Base-by-base conservation (phyloP, 2,329 filamentous ascomycete genomes). In the Coniochaeta sp. region DNA sequence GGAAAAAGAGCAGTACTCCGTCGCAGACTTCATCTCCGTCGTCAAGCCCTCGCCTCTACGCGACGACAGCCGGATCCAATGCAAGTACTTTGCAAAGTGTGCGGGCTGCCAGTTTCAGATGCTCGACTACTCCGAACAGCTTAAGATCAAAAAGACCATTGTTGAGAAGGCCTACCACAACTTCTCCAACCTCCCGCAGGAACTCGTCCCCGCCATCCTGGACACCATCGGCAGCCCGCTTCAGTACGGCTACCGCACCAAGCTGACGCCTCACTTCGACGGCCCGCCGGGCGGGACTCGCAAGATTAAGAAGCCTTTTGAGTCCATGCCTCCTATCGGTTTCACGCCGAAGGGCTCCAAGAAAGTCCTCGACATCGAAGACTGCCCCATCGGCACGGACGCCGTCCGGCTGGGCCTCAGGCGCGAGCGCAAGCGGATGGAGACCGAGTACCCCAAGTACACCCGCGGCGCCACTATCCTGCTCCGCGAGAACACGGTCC, bases 41-140 rank as follows among this genome's bases (percentile, higher is more conserved):
- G 77, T 87, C 38, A 84, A 83, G 60, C 87, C 93, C 0, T 92
- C 90, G 0, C 81, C 86, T 1, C 79, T 88, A 59, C 88, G 95
- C 67, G 88, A 96, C 68, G 89, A 95, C 68, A 80, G 81, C 40
- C 85, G 90, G 24, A 82, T 96, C 66, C 81, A 81, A 60, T 99
- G 95, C 78, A 82, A 85, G 67, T 98, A 99, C 79, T 99, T 99
- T 70, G 79, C 85, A 44, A 83, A 81, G 59, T 99, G 95, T 74
- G 90, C 89, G 10, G 95, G 95, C 34, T 99, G 95, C 72, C 95
- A 99, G 75, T 93, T 98, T 73, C 95, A 99, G 77, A 97, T 98
- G 91, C 84, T 99, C 64, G 86, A 91, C 59, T 98, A 98, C 73
- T 75, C 82, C 32, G 89, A 92, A 67, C 95, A 99, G 73, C 84